Percentiles rank a stretch among this genome's conserved stretches.
Evolutionary conservation across 2,329 filamentous ascomycete species (phyloP).

Genomic region (Verticillium alfalfae): DNA sequence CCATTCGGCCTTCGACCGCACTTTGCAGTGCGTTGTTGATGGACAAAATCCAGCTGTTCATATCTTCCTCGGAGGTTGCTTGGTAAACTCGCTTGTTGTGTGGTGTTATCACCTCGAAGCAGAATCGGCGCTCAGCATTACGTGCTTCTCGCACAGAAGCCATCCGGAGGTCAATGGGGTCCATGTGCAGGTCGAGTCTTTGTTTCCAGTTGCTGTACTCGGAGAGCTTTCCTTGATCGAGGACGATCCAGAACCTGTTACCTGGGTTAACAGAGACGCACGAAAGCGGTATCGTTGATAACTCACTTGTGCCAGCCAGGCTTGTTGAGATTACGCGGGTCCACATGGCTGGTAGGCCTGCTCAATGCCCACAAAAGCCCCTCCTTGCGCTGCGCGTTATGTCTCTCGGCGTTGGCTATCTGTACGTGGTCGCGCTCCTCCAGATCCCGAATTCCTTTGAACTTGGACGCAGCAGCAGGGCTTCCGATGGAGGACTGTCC

Average conservation of each 20-base stretch:
- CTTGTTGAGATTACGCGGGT: constrained; percentile 92
- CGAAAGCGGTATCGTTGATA: not conserved
- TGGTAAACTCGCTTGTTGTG: constrained; percentile 96
- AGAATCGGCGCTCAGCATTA: constrained; percentile 90
- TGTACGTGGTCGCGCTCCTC: constrained; percentile 71
- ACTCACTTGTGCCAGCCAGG: constrained; percentile 97
- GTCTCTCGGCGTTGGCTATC: constrained; percentile 46
- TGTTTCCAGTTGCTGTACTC: constrained; percentile 99
- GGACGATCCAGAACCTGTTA: constrained; percentile 92
- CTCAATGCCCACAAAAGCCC: constrained; percentile 93
- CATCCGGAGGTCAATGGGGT: constrained; percentile 94
- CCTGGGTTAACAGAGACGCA: not conserved
- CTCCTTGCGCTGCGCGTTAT: constrained; percentile 76
- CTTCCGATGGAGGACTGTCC: constrained; percentile 39
- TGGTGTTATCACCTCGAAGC: constrained; percentile 97
- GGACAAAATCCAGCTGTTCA: constrained; percentile 92
- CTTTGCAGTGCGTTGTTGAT: constrained; percentile 98
- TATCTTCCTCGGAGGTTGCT: constrained; percentile 94
- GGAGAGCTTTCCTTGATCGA: constrained; percentile 92
- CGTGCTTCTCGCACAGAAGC: constrained; percentile 94
- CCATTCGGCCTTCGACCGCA: constrained; percentile 78
- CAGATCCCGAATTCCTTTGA: constrained; percentile 88
- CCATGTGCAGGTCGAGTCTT: constrained; percentile 92
- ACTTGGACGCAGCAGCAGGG: constrained; percentile 53
- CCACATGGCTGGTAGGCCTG: constrained; percentile 86